phyloP scores from a whole-genome alignment of 495 filamentous ascomycete genomes.

The Pseudevernia furfuracea region DNA sequence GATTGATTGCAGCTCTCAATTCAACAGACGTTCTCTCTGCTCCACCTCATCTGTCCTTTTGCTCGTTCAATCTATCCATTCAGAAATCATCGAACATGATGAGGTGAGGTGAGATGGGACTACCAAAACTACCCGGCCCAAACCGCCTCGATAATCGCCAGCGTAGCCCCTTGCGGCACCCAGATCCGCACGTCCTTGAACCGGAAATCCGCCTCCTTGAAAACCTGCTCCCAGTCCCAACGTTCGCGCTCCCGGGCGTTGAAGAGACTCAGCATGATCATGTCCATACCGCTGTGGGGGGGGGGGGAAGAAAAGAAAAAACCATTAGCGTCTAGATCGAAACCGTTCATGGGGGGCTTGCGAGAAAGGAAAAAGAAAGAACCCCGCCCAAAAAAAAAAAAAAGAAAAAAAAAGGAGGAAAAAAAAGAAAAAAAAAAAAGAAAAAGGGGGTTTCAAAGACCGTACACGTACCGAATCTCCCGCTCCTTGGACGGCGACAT shows the following conservation, averaged over 20 bases:
- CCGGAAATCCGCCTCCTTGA: slow-evolving; percentile 36
- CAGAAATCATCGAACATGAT: too few relatives aligned
- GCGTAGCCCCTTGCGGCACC: slow-evolving; percentile 18
- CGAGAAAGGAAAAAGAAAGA: too few relatives aligned
- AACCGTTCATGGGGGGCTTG: not conserved
- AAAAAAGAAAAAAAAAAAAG: not conserved
- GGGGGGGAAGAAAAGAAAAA: too few relatives aligned
- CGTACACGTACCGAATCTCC: slow-evolving; percentile 35
- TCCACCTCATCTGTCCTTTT: too few relatives aligned
- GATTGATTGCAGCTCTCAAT: not conserved
- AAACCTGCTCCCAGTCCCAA: slow-evolving; percentile 42
- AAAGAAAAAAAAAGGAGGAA: not conserved
- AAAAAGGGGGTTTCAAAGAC: too few relatives aligned
- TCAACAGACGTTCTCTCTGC: not conserved
- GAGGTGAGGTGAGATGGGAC: too few relatives aligned
- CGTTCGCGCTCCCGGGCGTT: slow-evolving; percentile 50
- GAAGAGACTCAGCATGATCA: slow-evolving; percentile 47
- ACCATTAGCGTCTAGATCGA: not conserved
- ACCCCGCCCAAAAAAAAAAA: too few relatives aligned
- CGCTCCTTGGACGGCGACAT: slow-evolving; percentile 43
- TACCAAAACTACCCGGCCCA: slow-evolving; percentile 16
- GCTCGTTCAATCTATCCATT: too few relatives aligned
- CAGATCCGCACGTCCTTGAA: slow-evolving; percentile 23
- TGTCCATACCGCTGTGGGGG: slow-evolving; percentile 49
- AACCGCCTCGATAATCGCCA: slow-evolving; percentile 25